phyloP scores from a whole-genome alignment of 1,284 basidiomycete species.

The Pascua guehoae region DNA sequence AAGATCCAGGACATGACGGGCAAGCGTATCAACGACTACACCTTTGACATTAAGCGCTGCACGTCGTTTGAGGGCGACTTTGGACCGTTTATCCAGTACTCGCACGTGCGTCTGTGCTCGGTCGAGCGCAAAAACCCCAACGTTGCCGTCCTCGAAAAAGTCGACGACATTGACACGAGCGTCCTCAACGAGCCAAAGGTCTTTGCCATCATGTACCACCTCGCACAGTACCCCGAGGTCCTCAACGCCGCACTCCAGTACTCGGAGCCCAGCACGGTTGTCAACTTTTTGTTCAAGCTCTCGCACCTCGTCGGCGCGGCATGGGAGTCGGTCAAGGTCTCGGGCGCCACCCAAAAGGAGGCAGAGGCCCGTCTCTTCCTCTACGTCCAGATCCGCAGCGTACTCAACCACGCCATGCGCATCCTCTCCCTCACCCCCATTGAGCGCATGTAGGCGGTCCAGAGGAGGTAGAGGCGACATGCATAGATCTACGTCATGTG shows the following conservation, averaged over 20 bases:
- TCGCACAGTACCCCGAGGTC: conserved; percentile 86
- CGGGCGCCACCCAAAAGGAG: conserved; percentile 65
- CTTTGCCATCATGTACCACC: conserved; percentile 78
- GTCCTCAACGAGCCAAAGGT: conserved; percentile 71
- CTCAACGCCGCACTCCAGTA: conserved; percentile 79
- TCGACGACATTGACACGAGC: conserved; percentile 65
- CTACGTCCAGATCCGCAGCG: conserved; percentile 82
- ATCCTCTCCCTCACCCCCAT: conserved; percentile 83
- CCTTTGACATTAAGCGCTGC: conserved; percentile 93
- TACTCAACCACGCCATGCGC: conserved; percentile 79
- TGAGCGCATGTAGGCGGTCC: conserved; percentile 75
- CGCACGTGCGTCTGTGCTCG: conserved; percentile 89
- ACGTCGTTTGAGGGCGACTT: conserved; percentile 96
- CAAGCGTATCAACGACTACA: conserved; percentile 95
- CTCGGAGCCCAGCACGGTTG: conserved; percentile 86
- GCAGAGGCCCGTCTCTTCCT: conserved; percentile 87
- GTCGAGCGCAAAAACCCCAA: conserved; percentile 92
- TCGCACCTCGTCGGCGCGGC: conserved; percentile 48
- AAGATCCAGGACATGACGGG: conserved; percentile 99
- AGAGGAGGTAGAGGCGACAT: too few relatives aligned
- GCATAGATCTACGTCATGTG: too few relatives aligned
- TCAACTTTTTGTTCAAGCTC: conserved; percentile 54
- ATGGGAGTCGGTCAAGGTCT: conserved; percentile 61
- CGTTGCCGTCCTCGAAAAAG: conserved; percentile 63
- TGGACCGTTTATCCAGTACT: conserved; percentile 89